Evolutionary conservation across 768 basidiomycete species (phyloP), one percentile per base, ranked within the genome.

Genomic region (Mycena latifolia): DNA sequence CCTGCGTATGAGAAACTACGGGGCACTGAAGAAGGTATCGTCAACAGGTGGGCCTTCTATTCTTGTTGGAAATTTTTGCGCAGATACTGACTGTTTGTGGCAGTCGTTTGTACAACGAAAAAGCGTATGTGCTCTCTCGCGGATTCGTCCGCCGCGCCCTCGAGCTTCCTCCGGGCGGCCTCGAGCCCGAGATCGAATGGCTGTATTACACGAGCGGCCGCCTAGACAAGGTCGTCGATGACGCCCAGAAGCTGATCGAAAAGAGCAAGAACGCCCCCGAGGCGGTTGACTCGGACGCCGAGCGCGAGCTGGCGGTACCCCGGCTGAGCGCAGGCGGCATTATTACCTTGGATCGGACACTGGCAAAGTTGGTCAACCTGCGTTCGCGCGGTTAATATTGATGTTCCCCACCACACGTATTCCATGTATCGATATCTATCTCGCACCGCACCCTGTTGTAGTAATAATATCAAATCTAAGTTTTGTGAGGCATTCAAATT

Each of bases 1-100:
- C 96, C 96, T 27, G 94, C 94, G 0, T 98, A 92, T 72, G 96
- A 97, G 73, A 98, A 96, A 73, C 81, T 97, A 45, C 85, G 94
- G 67, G 94, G 95, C 2, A 97, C 96, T 0, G 89, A 92, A 69
- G 96, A 98, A 75, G 96, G 94, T 33, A 91, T 84, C 51, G 88
- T 96, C 57, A 96, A 95, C 73, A 94, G 93, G 89, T 91, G 52
- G 79, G 48, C 18, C 29, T 33, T n/a, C 27, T 41, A 25, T 35
- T 11, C 18, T 12, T 25, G 22, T 3, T 14, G 22, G 11, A 24
- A 29, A 27, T 22, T n/a, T 33, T 35, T 5, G 61, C 41, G 54
- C 57, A 31, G 67, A 53, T 24, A 53, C 27, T 61, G 59, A 6
- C 66, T 31, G 24, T 63, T 46, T 39, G 35, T 55, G 45, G 57